Conservation (phyloP, 345 rosid genomes). For the Leavenworthia alabamica region DNA sequence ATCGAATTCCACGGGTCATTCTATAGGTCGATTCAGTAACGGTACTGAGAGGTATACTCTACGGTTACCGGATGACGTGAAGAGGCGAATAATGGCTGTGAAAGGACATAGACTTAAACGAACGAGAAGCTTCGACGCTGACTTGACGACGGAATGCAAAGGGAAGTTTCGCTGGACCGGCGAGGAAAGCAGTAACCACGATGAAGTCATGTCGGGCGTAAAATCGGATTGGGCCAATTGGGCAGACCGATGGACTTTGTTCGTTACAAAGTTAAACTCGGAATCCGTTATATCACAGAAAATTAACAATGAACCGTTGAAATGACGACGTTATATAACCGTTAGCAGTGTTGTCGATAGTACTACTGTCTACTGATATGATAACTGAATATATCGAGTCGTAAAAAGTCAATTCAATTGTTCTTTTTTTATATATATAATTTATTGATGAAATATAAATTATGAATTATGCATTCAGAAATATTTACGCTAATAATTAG, state of each 20-base stretch:
- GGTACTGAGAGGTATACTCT: slow-evolving; percentile 38
- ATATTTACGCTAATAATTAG: no score
- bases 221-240: slow-evolving; percentile 4
- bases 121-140: slow-evolving; percentile 35
- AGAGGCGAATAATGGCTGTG: slow-evolving; percentile 20
- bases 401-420: not conserved
- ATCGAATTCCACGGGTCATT: slow-evolving; percentile 58
- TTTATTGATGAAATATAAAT: no score
- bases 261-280: slow-evolving; percentile 18
- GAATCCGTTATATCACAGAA: slow-evolving; percentile 15
- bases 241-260: slow-evolving; percentile 27
- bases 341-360: no score
- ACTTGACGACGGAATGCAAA: slow-evolving; percentile 23
- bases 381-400: not conserved
- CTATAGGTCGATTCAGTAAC: slow-evolving; percentile 29
- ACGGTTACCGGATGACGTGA: slow-evolving; percentile 48
- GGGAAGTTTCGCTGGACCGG: not conserved
- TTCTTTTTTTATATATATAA: no score
- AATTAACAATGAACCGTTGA: slow-evolving; percentile 12
- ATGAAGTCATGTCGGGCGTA: slow-evolving; percentile 8
- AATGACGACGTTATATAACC: slow-evolving; percentile 13
- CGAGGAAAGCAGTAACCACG: slow-evolving; percentile 6
- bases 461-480: no score
- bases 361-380: no score
- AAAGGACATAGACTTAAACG: slow-evolving; percentile 35